Base-by-base conservation (phyloP, 108 stramenopile genomes). In the Conticribra guillardii region DNA sequence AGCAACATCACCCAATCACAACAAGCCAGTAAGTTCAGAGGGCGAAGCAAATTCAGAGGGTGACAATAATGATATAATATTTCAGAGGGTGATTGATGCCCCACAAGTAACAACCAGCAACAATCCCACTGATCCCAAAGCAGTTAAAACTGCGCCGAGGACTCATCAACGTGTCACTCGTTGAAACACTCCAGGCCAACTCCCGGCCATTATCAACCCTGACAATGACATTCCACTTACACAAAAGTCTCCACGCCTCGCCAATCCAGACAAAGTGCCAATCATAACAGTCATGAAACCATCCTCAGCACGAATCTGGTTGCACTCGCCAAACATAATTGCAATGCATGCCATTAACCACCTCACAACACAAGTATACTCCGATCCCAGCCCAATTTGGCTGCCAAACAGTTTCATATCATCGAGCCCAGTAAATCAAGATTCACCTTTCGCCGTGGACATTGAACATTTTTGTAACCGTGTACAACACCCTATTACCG, bases 391-490 rank as follows among this genome's bases (percentile, higher is more conserved):
- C 22, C 26, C 52, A 21, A 2, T 3, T 24, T 11, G 9, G 23
- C 52, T n/a, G 50, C 4, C 7, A 4, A 8, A 11, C 23, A 53
- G 23, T 53, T 24, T 11, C 52, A 53, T 3, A 19, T 2, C 19
- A 3, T 53, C 26, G 11, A 26, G 9, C 23, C 52, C 52, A 53
- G 19, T 3, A 26, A 21, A 21, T 26, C 9, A 1, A 11, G 19
- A 53, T 11, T 24, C 2, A 53, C 52, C 1, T 3, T 24, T 2
- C 11, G 16, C 22, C 52, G n/a, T 24, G 2, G 9, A 57, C 29
- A 2, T 57, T 29, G 61, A 63, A 2, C 61, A 63, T 27, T 49
- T 63, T 28, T 22, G 26, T 11, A 30, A 24, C 22, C 47, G 34
- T 0, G 45, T 54, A n/a, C 18, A 2, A 8, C 47, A 63, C 29